These are phyloP conservation scores for Penicillium lividum DNA, from an alignment of 495 filamentous ascomycete species.

Conservation along the genomic window DNA sequence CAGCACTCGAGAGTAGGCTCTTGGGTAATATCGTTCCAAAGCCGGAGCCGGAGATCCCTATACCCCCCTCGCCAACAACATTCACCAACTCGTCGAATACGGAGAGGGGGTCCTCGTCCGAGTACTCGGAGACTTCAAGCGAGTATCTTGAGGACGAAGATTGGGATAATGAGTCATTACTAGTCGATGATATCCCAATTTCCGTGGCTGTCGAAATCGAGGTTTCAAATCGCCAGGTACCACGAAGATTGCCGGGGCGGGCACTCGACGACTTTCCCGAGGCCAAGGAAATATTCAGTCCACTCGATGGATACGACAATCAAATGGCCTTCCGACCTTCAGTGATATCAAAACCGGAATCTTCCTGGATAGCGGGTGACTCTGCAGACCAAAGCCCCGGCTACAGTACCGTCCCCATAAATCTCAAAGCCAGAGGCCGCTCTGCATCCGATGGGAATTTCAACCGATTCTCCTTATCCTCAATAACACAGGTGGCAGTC, in stretches of 20 bases:
- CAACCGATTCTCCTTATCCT: not conserved
- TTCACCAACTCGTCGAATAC: slow-evolving; percentile 5
- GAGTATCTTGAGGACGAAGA: not conserved
- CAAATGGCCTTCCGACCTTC: slow-evolving; percentile 1
- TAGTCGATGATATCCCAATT: not conserved
- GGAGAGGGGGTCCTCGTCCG: not conserved
- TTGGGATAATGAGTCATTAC: not conserved
- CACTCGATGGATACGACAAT: not conserved
- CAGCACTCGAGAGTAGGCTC: slow-evolving; percentile 4
- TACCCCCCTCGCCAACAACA: slow-evolving; percentile 3
- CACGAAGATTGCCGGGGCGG: not conserved
- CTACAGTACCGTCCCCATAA: not conserved
- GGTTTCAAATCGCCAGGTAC: not conserved
- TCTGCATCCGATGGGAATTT: slow-evolving; percentile 6
- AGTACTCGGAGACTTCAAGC: not conserved
- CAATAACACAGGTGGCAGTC: not conserved
- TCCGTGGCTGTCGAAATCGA: not conserved
- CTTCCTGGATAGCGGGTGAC: not conserved
- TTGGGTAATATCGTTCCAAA: slow-evolving; percentile 2
- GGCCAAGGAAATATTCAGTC: slow-evolving; percentile 1
- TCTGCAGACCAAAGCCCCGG: not conserved
- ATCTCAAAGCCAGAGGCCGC: not conserved
- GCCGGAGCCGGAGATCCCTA: not conserved
- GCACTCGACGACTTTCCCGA: not conserved
- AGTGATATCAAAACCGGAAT: not conserved